Evolutionary conservation across 257 asterid species (phyloP).

Genomic region (Petunia secreta): DNA sequence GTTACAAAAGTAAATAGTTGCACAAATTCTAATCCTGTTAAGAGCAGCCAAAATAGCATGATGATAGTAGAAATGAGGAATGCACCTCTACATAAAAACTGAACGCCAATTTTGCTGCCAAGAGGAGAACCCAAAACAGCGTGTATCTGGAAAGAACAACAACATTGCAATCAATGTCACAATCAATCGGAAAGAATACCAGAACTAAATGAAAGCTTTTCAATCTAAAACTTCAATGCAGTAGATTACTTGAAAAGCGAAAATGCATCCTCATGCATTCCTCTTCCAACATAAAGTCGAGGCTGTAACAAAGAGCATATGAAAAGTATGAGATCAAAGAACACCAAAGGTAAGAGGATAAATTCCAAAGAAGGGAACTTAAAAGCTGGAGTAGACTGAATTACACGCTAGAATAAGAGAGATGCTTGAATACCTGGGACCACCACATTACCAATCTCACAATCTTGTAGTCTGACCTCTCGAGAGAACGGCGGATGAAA

Average conservation of each 20-base stretch:
- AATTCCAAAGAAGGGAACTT: conserved; percentile 20
- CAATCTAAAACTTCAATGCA: conserved; percentile 27
- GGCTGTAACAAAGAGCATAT: conserved; percentile 58
- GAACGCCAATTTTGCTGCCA: conserved; percentile 88
- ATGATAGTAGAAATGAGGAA: conserved; percentile 20
- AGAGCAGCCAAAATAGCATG: neutral
- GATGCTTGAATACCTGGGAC: conserved; percentile 76
- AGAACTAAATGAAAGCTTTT: conserved; percentile 30
- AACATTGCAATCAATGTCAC: conserved; percentile 24
- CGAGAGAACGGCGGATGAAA: conserved; percentile 81
- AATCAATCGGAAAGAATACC: conserved; percentile 27
- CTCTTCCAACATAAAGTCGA: conserved; percentile 97
- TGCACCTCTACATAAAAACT: conserved; percentile 86
- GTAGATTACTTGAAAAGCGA: conserved; percentile 71
- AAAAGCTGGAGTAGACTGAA: neutral
- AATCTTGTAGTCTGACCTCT: conserved; percentile 81
- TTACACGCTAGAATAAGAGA: conserved; percentile 26
- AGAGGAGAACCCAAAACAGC: conserved; percentile 86
- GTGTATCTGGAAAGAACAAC: conserved; percentile 63
- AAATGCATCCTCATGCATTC: conserved; percentile 95
- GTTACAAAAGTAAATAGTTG: conserved; percentile 8
- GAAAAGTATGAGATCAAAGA: conserved; percentile 24
- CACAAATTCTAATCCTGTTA: neutral
- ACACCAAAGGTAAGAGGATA: conserved; percentile 25
- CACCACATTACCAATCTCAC: conserved; percentile 99